Evolutionary conservation across 2,329 filamentous ascomycete genomes (phyloP).

Genomic region (Fusarium tuaranense): DNA sequence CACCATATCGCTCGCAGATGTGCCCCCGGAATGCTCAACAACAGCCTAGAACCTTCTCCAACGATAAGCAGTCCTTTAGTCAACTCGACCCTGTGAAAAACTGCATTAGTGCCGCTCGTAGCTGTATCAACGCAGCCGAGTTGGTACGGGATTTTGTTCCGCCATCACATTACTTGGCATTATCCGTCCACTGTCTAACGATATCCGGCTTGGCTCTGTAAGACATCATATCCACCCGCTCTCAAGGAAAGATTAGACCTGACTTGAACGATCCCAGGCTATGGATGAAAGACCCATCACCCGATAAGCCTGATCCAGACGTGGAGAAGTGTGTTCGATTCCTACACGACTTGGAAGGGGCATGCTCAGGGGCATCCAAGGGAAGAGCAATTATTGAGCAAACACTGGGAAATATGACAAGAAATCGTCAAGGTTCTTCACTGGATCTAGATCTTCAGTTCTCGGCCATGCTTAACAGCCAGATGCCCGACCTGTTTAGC

Average conservation of each 20-base stretch:
- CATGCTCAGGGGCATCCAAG: background rate
- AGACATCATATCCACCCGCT: background rate
- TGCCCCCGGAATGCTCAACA: background rate
- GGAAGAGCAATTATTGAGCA: background rate
- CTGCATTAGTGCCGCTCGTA: background rate
- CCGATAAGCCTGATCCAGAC: background rate
- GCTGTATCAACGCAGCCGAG: background rate
- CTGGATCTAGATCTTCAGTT: background rate
- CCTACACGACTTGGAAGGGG: background rate
- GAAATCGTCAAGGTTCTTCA: background rate
- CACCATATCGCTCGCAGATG: background rate
- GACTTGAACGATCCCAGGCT: background rate
- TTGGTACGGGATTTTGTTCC: background rate
- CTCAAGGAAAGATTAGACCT: background rate
- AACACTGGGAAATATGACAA: background rate
- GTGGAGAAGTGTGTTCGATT: background rate
- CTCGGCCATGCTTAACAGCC: background rate
- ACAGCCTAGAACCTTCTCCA: background rate
- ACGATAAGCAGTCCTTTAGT: background rate
- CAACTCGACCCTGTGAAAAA: background rate
- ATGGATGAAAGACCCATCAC: background rate
- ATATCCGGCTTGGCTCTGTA: background rate
- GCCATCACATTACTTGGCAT: background rate
- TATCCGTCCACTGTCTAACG: background rate
- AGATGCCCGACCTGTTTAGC: background rate